Percentiles rank a stretch among this genome's conserved stretches.
These are phyloP conservation scores for Cutaneotrichosporon cavernicola DNA, from an alignment of 1,284 basidiomycete species.

Conservation along the genomic window DNA sequence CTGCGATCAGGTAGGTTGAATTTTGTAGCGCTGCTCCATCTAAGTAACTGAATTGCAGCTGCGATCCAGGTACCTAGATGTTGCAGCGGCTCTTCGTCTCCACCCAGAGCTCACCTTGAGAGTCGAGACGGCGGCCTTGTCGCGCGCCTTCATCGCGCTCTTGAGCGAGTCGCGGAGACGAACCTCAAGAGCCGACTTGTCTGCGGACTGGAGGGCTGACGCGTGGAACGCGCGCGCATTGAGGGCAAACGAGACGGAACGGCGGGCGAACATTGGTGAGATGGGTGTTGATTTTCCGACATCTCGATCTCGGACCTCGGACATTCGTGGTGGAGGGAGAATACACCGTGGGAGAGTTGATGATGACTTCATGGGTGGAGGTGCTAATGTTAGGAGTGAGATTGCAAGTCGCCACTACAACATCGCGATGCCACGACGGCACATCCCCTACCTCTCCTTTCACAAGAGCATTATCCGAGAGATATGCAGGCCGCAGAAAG, in stretches of 20 bases:
- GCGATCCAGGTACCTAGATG: no score
- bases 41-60: no score
- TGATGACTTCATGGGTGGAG: slow-evolving; percentile 7
- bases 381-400: background rate
- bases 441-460: slow-evolving; percentile 53
- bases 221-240: slow-evolving; percentile 23
- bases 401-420: background rate
- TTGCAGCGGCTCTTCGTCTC: background rate
- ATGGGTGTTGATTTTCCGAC: background rate
- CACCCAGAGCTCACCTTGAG: slow-evolving; percentile 37
- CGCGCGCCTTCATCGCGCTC: slow-evolving; percentile 49
- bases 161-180: slow-evolving; percentile 46
- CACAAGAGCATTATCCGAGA: slow-evolving; percentile 54
- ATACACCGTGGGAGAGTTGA: slow-evolving; percentile 19
- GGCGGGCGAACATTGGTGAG: slow-evolving; percentile 28
- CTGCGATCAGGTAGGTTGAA: no score
- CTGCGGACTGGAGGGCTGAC: slow-evolving; percentile 18
- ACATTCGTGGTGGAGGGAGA: background rate
- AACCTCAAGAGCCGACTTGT: slow-evolving; percentile 31
- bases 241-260: slow-evolving; percentile 1
- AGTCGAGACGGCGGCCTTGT: slow-evolving; percentile 37
- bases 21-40: no score
- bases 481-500: slow-evolving; percentile 63
- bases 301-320: background rate
- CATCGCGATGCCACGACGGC: slow-evolving; percentile 26